Conservation (phyloP, 1,284 basidiomycete species). For the Sporisorium iseilematis-ciliati region DNA sequence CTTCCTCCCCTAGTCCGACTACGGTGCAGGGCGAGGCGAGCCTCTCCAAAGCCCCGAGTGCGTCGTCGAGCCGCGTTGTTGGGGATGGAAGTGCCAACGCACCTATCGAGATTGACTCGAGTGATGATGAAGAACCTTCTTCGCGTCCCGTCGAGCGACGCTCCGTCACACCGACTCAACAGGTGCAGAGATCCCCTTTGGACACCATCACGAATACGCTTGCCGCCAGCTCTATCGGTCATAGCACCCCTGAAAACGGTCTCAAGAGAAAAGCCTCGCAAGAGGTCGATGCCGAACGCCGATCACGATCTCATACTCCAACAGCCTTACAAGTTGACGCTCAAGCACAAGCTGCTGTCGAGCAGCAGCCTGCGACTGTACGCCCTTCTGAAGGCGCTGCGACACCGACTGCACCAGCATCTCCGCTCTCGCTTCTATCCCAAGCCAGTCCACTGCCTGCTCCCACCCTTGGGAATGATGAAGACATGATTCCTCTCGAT, state of each 20-base stretch:
- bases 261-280: constrained; percentile 21
- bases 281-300: constrained; percentile 2
- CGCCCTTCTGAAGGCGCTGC: neutral
- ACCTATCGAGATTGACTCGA: constrained; percentile 12
- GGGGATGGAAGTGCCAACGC: constrained; percentile 4
- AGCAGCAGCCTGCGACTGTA: neutral
- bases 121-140: constrained; percentile 1
- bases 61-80: neutral
- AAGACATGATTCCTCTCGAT: neutral
- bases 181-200: neutral
- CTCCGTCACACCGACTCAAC: neutral
- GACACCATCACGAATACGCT: neutral
- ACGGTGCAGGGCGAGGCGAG: neutral
- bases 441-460: neutral
- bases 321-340: neutral
- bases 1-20: neutral
- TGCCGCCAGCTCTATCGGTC: neutral
- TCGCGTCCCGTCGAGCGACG: neutral
- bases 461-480: neutral
- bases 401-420: neutral
- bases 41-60: neutral
- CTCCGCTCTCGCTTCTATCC: neutral
- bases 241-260: neutral
- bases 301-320: constrained; percentile 7
- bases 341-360: neutral